Evolutionary conservation across 768 basidiomycete genomes (phyloP), one percentile per base, ranked within the genome.

Genomic region (Pisolithus microcarpus): DNA sequence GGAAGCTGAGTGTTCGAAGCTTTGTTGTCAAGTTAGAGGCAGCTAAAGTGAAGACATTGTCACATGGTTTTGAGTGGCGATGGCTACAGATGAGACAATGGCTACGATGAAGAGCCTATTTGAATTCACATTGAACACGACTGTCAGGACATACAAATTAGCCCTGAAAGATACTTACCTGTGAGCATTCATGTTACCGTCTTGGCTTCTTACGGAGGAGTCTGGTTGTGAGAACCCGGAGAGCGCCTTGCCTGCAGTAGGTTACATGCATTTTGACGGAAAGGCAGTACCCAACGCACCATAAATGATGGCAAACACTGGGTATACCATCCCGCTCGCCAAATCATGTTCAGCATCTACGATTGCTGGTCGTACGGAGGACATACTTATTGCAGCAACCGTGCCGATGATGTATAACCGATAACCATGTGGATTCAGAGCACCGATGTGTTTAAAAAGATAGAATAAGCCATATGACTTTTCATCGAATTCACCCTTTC

Each of bases 91-190:
- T 4, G 91, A 80, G 34, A 84, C 54, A 56, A 94, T 77, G 26
- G 86, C 79, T 56, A 92, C 87, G 60, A 91, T 58, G 72, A 92
- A 91, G 68, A 90, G 80, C 75, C 82, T 84, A 51, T 54, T 51
- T 30, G 1, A 15, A 58, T 23, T 62, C 16, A 61, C 13, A 15
- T 34, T 34, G 8, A 56, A 43, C 18, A 54, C 7, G 31, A 7
- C 18, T 5, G n/a, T n/a, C n/a, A n/a, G n/a, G n/a, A 46, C 2
- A 8, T 46, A 15, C 40, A 4, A 15, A 6, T 26, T 16, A 11
- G 24, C 16, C 3, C 7, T 31, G 52, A 10, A 52, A 10, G 52
- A 6, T 13, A 67, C 67, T 61, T 55, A 75, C 82, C 78, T 87
- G 15, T 87, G 71, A 3, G 87, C 87, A 61, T 80, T 84, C 46